phyloP scores from a whole-genome alignment of 352 stramenopile genomes.

The Phytophthora pinifolia region DNA sequence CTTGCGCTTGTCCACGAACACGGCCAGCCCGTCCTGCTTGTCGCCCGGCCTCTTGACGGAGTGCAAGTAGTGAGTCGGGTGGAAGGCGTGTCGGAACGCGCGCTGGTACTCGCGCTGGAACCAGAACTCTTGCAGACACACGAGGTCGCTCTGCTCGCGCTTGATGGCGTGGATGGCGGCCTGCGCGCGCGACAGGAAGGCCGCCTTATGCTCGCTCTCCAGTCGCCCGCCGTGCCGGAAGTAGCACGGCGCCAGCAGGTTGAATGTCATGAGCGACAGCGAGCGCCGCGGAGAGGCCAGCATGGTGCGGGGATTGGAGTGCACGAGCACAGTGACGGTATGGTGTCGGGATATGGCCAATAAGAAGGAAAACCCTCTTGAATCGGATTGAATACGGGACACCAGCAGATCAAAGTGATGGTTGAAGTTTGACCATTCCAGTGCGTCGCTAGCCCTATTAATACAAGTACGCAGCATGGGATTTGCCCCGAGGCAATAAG shows the following conservation, averaged over 20 bases:
- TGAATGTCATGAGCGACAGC: constrained; percentile 88
- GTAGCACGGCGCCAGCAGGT: constrained; percentile 87
- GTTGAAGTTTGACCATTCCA: constrained; percentile 9
- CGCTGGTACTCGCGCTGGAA: constrained; percentile 80
- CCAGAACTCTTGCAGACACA: constrained; percentile 88
- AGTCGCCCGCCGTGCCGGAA: constrained; percentile 78
- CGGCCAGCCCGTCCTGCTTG: constrained; percentile 82
- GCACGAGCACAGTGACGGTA: too few species aligned
- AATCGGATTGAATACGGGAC: background rate
- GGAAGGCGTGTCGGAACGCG: constrained; percentile 64
- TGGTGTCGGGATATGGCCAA: too few species aligned
- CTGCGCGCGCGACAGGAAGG: constrained; percentile 71
- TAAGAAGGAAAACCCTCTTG: too few species aligned
- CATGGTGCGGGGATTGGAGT: constrained; percentile 11
- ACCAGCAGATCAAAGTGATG: background rate
- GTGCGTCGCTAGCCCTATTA: too few species aligned
- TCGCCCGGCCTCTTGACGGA: constrained; percentile 69
- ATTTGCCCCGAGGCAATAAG: too few species aligned
- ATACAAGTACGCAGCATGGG: too few species aligned
- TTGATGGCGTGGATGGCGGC: constrained; percentile 74
- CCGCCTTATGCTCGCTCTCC: constrained; percentile 58
- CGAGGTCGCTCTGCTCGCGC: constrained; percentile 67
- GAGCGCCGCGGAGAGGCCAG: constrained; percentile 30
- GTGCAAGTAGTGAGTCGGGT: constrained; percentile 68
- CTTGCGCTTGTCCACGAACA: constrained; percentile 78